Base-by-base conservation (phyloP, 2,329 filamentous ascomycete species). In the Stachybotrys chartarum region DNA sequence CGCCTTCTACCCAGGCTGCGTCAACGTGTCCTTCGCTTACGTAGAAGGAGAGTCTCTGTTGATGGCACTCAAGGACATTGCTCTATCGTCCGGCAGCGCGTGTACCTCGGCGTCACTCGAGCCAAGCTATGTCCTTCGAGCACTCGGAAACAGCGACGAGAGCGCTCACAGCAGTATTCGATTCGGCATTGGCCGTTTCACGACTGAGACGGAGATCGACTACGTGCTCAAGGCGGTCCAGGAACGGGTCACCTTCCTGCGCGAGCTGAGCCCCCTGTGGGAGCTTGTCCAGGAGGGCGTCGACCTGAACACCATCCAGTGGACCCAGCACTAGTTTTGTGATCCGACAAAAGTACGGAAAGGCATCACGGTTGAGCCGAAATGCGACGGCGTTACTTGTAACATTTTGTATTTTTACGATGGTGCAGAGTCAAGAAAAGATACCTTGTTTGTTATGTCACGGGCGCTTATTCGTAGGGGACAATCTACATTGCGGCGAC, bases 1-100 rank as follows among this genome's bases (percentile, higher is more conserved):
- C 5, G 81, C 84, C 53, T 95, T 95, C 72, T 99, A 99, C 70
- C 91, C 94, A 2, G 94, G 94, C 59, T 99, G 94, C 65, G 93
- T 99, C 58, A 99, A 99, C 71, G 89, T 99, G 11, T 99, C 94
- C 0, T 99, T 99, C 68, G 93, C 94, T 39, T 99, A 99, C 66
- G 91, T 99, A 5, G 94, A 99, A 74, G 94, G 94, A 62, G 94
- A 99, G 74, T 97, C 94, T 3, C 86, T 99, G 1, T 81, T 99
- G 60, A 99, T 99, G 94, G 94, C 94, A 0, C 77, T 99, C 50
- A 99, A 99, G 75, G 94, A 99, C 64, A 97, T 99, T 72, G 94
- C 94, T 0, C 78, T 99, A 42, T 97, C 93, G 7, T 99, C 94
- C 0, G 94, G 94, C 56, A 97, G 91, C 67, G 94, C 94, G 6